Evolutionary conservation across 208 protist genomes (phyloP).

Genomic region (Phytomonas francai): DNA sequence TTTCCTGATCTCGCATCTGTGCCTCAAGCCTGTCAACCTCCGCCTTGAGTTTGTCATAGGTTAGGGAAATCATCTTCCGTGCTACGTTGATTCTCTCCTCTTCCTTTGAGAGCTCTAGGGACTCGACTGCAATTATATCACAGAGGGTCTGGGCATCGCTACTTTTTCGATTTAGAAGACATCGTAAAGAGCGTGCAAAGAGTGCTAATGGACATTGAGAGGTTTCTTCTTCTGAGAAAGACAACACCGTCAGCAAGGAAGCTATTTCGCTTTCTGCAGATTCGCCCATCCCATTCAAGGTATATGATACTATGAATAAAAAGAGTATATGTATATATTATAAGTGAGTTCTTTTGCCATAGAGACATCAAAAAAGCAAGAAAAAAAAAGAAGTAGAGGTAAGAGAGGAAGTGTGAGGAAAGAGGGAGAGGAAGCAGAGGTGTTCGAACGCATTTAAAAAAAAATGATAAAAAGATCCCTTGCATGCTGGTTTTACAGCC

Average conservation of each 20-base stretch:
- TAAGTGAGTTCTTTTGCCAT: not conserved
- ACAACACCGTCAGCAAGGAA: conserved; percentile 49
- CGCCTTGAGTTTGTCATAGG: conserved; percentile 72
- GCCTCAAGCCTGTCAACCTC: conserved; percentile 75
- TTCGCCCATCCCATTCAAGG: conserved; percentile 7
- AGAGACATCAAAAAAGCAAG: not conserved
- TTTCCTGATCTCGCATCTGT: conserved; percentile 58
- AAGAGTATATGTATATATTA: not conserved
- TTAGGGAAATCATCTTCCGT: conserved; percentile 33
- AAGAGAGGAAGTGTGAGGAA: not conserved
- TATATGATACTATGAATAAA: conserved; percentile 8
- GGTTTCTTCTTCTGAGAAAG: conserved; percentile 26
- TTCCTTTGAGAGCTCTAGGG: conserved; percentile 45
- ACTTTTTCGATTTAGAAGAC: conserved; percentile 9
- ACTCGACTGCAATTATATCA: conserved; percentile 56
- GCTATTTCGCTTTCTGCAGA: conserved; percentile 42
- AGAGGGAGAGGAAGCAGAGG: not conserved
- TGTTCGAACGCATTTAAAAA: not conserved
- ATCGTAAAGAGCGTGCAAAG: conserved; percentile 49
- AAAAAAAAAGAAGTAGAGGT: conserved; percentile 7
- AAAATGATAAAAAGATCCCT: not conserved
- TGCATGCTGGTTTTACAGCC: not conserved
- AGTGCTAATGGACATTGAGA: conserved; percentile 38
- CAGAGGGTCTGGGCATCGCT: conserved; percentile 15
- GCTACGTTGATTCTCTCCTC: conserved; percentile 55